phyloP scores from a whole-genome alignment of 2,329 filamentous ascomycete genomes.

The Pseudocercospora ulei region DNA sequence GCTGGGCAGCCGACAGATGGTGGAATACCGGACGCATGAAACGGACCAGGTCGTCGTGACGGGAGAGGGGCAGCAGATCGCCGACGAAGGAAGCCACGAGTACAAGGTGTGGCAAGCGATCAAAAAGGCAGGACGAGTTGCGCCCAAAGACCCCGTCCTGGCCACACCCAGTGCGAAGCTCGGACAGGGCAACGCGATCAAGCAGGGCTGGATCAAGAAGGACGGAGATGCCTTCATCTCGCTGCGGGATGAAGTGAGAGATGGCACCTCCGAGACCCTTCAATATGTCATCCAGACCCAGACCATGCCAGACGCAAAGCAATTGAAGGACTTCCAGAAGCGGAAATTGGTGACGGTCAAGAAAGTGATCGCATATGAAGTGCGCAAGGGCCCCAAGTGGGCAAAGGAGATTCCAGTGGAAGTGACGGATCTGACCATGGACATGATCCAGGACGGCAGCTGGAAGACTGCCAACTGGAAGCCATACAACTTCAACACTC shows the following conservation, averaged over 20 bases:
- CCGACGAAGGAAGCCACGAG: conserved; percentile 44
- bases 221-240: conserved; percentile 48
- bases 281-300: conserved; percentile 60
- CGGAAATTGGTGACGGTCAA: conserved; percentile 76
- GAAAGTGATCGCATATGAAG: conserved; percentile 76
- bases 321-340: conserved; percentile 75
- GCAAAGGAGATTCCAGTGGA: conserved; percentile 81
- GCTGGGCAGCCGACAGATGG: conserved; percentile 73
- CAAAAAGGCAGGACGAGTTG: conserved; percentile 39
- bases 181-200: conserved; percentile 93
- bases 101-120: conserved; percentile 45
- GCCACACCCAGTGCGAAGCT: conserved; percentile 69
- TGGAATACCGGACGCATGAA: conserved; percentile 75
- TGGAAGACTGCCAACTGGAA: conserved; percentile 93
- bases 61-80: conserved; percentile 68
- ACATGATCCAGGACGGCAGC: conserved; percentile 77
- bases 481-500: conserved; percentile 65
- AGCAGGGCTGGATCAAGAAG: conserved; percentile 58
- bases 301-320: conserved; percentile 62
- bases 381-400: conserved; percentile 78
- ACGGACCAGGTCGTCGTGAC: conserved; percentile 68
- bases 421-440: conserved; percentile 86
- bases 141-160: conserved; percentile 47
- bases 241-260: conserved; percentile 61
- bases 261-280: conserved; percentile 68